These are phyloP conservation scores for Xylona heveae DNA, from an alignment of 495 filamentous ascomycete species.

Conservation along the genomic window DNA sequence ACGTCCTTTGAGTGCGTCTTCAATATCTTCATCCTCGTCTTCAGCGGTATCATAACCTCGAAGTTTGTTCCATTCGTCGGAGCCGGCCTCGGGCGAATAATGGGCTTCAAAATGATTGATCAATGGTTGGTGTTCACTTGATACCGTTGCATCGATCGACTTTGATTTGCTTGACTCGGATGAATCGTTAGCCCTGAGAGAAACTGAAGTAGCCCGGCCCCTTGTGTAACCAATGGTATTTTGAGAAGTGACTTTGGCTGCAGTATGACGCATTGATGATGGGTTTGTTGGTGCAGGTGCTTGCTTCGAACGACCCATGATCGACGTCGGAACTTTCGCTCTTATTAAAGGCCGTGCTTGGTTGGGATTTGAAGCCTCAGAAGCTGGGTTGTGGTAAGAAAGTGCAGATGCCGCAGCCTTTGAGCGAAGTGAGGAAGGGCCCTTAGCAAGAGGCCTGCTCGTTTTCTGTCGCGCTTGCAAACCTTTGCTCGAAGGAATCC, in stretches of 20 bases:
- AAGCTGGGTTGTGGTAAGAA: constrained; percentile 16
- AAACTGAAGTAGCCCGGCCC: constrained; percentile 40
- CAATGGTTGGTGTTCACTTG: no score
- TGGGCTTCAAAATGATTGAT: no score
- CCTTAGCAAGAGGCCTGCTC: constrained; percentile 7
- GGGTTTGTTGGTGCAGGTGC: constrained; percentile 20
- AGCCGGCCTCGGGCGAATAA: no score
- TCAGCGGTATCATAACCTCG: no score
- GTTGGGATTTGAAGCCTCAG: constrained; percentile 16
- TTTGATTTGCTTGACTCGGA: no score
- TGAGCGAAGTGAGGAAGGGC: constrained; percentile 24
- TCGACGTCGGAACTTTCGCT: constrained; percentile 14
- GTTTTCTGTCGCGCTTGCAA: constrained; percentile 7
- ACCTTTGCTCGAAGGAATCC: neutral
- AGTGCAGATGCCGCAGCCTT: constrained; percentile 34
- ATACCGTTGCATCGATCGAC: no score
- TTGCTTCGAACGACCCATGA: constrained; percentile 22
- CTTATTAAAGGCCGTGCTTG: no score
- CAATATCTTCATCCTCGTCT: no score
- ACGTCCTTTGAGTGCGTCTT: no score
- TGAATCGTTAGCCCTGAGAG: no score
- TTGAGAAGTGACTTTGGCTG: constrained; percentile 42
- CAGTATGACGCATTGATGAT: constrained; percentile 33
- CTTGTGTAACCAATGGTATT: constrained; percentile 67
- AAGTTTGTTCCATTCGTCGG: no score